Conservation (phyloP, 345 rosid species). For the Draba incana region DNA sequence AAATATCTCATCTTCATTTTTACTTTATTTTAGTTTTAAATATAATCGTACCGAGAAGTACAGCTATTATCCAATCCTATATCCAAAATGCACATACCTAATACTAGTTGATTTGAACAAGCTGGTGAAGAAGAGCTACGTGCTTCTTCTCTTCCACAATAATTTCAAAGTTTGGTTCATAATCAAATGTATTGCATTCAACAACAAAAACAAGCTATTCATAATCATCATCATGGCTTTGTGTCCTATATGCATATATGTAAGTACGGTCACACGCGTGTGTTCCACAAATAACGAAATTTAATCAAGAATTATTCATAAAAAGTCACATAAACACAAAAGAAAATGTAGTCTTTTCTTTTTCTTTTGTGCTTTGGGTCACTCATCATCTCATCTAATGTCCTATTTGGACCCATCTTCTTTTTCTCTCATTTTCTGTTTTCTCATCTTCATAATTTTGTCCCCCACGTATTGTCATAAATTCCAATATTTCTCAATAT, state of each 20-base stretch:
- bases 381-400: constrained; percentile 33
- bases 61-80: not conserved
- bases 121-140: not conserved
- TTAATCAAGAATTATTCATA: constrained; percentile 16
- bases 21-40: too few relatives aligned
- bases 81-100: not conserved
- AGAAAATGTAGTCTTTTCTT: constrained; percentile 11
- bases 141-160: constrained; percentile 16
- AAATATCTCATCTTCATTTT: too few relatives aligned
- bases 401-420: constrained; percentile 46
- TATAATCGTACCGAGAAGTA: too few relatives aligned
- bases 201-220: constrained; percentile 32
- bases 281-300: constrained; percentile 26
- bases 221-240: constrained; percentile 15
- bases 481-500: too few relatives aligned
- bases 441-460: constrained; percentile 40
- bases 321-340: constrained; percentile 31
- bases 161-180: constrained; percentile 15
- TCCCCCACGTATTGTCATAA: constrained; percentile 37
- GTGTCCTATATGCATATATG: constrained; percentile 19
- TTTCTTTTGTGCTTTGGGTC: constrained; percentile 25
- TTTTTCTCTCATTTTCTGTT: constrained; percentile 22
- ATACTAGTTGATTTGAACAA: too few relatives aligned
- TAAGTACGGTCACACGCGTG: constrained; percentile 38
- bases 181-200: constrained; percentile 32